A percentile compares a stretch with the other conserved stretches of the same genome.
These are phyloP conservation scores for Vaccinium macrocarpon DNA, from an alignment of 148 eudicot species.

Conservation along the genomic window DNA sequence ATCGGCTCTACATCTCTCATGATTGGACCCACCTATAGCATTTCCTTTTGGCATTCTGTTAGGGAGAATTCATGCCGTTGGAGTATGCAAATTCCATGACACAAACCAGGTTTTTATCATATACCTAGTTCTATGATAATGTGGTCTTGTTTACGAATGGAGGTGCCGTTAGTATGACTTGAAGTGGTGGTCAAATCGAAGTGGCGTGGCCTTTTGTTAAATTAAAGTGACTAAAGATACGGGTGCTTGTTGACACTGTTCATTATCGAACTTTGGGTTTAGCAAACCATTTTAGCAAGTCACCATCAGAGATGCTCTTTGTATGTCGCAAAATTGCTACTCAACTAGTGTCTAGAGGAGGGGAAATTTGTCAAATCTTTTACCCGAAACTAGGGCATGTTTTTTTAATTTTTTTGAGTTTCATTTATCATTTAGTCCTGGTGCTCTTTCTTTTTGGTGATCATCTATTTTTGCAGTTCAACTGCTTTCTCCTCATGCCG, in stretches of 20 bases:
- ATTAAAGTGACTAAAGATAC: background rate
- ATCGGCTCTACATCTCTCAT: background rate
- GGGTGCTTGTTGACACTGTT: background rate
- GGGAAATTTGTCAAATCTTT: background rate
- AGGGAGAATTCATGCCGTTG: background rate
- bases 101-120: background rate
- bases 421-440: background rate
- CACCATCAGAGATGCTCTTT: background rate
- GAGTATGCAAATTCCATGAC: background rate
- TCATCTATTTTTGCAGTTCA: conserved; percentile 54
- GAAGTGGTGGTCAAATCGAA: background rate
- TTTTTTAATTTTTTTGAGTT: background rate
- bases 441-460: background rate
- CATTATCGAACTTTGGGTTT: background rate
- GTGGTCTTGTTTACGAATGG: background rate
- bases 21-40: background rate
- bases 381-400: background rate
- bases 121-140: background rate
- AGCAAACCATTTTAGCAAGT: background rate
- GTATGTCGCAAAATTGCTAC: background rate
- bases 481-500: conserved; percentile 95
- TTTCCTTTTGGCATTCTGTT: background rate
- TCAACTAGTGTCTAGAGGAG: background rate
- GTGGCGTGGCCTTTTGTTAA: background rate
- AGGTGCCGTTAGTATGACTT: background rate